Evolutionary conservation across 306 rosid genomes (phyloP).

Genomic region (Acacia crassicarpa): DNA sequence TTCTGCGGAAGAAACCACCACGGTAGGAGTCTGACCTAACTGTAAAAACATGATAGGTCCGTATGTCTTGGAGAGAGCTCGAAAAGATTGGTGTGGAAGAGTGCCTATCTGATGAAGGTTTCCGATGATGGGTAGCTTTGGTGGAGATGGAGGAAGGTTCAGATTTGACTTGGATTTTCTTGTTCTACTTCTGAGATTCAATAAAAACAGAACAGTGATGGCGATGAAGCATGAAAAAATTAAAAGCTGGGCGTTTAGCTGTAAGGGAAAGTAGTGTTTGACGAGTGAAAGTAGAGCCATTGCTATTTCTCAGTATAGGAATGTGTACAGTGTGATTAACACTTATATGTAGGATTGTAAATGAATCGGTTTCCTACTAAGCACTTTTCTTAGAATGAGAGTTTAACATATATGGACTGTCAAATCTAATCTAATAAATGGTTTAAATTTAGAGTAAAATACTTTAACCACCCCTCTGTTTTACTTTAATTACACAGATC

Average conservation of each 20-base stretch:
- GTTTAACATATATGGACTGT: too few species aligned
- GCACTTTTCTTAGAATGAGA: too few species aligned
- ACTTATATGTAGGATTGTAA: too few species aligned
- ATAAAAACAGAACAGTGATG: neutral
- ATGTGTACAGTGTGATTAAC: too few species aligned
- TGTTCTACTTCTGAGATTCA: neutral
- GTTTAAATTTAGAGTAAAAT: too few species aligned
- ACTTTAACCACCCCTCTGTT: too few species aligned
- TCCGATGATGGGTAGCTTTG: neutral
- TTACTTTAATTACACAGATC: too few species aligned
- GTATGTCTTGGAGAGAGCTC: neutral
- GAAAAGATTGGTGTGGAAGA: neutral
- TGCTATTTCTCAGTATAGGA: too few species aligned
- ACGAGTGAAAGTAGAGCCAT: neutral
- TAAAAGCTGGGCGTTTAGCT: neutral
- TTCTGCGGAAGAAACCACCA: too few species aligned
- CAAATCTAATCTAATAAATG: too few species aligned
- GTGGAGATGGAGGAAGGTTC: neutral
- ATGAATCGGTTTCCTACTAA: too few species aligned
- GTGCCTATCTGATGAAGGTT: neutral
- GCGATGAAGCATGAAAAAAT: neutral
- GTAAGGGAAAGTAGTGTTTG: neutral
- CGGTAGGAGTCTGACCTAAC: constrained; percentile 20
- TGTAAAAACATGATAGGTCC: constrained; percentile 35
- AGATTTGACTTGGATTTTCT: neutral